Evolutionary conservation across 2,329 filamentous ascomycete species (phyloP).

Genomic region (Aschersonia sp.): DNA sequence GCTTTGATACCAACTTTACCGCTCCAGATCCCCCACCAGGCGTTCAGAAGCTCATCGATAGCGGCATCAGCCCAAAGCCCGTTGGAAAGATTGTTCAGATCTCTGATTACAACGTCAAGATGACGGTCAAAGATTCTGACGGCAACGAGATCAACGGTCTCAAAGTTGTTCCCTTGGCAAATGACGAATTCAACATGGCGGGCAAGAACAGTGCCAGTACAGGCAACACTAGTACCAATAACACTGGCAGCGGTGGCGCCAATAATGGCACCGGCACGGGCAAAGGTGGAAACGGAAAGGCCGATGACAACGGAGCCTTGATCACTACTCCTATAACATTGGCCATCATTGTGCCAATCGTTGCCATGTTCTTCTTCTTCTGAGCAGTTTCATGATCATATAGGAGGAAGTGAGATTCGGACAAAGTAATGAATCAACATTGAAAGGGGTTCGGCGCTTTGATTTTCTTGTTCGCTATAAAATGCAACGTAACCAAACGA

Average conservation of each 20-base stretch:
- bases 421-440: background rate
- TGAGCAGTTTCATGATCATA: background rate
- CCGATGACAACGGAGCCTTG: constrained; percentile 12
- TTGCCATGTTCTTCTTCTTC: constrained; percentile 15
- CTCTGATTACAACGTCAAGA: constrained; percentile 42
- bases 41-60: constrained; percentile 57
- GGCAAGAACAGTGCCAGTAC: constrained; percentile 26
- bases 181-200: constrained; percentile 29
- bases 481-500: too few relatives aligned
- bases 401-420: background rate
- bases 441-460: too few relatives aligned
- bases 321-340: constrained; percentile 16
- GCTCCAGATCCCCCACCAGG: constrained; percentile 55
- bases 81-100: constrained; percentile 56
- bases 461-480: too few relatives aligned
- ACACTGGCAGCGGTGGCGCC: constrained; percentile 8
- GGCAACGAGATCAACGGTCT: constrained; percentile 28
- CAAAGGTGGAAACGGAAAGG: constrained; percentile 4
- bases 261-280: constrained; percentile 3
- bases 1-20: constrained; percentile 69
- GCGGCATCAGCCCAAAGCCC: constrained; percentile 54
- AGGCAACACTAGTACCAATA: constrained; percentile 10
- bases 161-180: constrained; percentile 29
- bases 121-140: constrained; percentile 24
- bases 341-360: constrained; percentile 18